Evolutionary conservation across 371 early-diverging fungal genomes (phyloP), one percentile per base, ranked within the genome.

Genomic region (Funneliformis caledonium): DNA sequence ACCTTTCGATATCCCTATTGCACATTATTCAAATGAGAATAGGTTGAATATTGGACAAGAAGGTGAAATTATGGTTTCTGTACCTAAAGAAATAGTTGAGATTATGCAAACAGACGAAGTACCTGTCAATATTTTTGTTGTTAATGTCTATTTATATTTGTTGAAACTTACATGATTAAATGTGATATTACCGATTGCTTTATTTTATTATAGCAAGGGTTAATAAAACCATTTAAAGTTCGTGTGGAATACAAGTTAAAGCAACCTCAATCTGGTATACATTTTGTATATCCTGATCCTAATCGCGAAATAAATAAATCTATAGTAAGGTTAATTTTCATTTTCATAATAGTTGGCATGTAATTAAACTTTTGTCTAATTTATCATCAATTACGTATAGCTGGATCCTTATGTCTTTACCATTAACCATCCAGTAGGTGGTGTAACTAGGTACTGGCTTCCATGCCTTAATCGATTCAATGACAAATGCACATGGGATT

Each of bases 401-500:
- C 14, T 26, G 9, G 56, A 87, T 72, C 89, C 92, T 72, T 92
- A 94, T 84, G 85, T 93, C 82, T 94, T 94, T 85, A 95, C 95
- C 6, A 90, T 93, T 76, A 93, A 94, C 81, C 93, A 92, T 65
- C 90, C 92, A 31, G 82, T 90, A 10, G 93, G 94, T 48, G 94
- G 95, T 5, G 90, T 89, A 43, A 91, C 96, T 6, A 91, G 98
- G 2, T 82, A 90, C 59, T 97, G 97, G 97, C 86, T 97, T 64
- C 98, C 98, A 1, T 97, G 97, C 83, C 82, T 96, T 61, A 97
- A 97, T 82, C 85, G 88, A 26, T 81, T 91, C 9, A 88, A 91
- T 16, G 94, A 93, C 64, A 85, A 94, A 78, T 91, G 92, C 73
- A 96, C 95, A 4, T 97, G 96, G 96, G 96, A 96, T 61, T 86